Base-by-base conservation (phyloP, 2,329 filamentous ascomycete genomes). In the Colletotrichum falcatum region DNA sequence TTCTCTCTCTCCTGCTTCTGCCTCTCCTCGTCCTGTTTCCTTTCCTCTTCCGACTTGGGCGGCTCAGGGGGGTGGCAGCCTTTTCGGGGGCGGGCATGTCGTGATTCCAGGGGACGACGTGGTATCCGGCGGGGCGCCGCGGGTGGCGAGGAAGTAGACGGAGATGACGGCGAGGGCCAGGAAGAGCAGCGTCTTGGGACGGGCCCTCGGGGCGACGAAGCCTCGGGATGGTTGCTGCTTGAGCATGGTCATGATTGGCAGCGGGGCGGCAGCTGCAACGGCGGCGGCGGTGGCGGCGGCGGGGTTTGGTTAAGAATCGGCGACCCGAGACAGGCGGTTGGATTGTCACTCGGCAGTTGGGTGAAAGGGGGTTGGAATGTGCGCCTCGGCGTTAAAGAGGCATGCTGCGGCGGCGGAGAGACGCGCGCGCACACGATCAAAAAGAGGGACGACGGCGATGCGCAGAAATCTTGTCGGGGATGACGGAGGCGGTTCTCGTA, bases 61-160 rank as follows among this genome's bases (percentile, higher is more conserved):
- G 68, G 64, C 53, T 67, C 58, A 18, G 68, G 58, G 18, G 68
- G 64, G 62, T 37, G n/a, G 53, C 60, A 53, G 62, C 62, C 54
- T 61, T 61, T 12, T 59, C 59, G 20, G 58, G n/a, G 26, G 61
- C 12, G 44, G 39, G 16, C 16, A 28, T 28, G n/a, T 72, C 59
- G 49, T 66, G 67, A 12, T 61, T 70, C 65, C 78, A 79, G 2
- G 80, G 80, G 12, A 82, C 81, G 28, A 81, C 78, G 59, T 77
- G 80, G 48, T 81, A 75, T 28, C 74, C 76, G 12, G 78, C 74
- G 18, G 75, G 71, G 81, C 78, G 26, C 77, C 78, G 70, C 79
- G 81, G 66, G 84, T 80, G 26, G 85, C 72, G 53, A 85, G 72
- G 74, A 81, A 83, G 74, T 85, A 86, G 42, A 83, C 78, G n/a